A percentile compares a stretch with the other conserved stretches of the same genome.
Evolutionary conservation across 2,329 filamentous ascomycete genomes (phyloP).

Genomic region (Phialophora chinensis): DNA sequence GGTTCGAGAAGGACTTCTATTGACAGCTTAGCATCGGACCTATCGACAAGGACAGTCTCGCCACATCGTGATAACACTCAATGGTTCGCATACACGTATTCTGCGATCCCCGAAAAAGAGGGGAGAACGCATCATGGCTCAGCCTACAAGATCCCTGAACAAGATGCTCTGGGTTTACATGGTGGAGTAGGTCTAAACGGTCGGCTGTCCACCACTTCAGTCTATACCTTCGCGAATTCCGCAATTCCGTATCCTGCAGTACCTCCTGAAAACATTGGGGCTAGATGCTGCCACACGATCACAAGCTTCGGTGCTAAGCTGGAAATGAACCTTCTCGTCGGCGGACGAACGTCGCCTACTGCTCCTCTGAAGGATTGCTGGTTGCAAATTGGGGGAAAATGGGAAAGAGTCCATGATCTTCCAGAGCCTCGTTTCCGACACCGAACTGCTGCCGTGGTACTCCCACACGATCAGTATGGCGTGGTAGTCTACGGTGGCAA

Average conservation of each 20-base stretch:
- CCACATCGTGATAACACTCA: constrained; percentile 32
- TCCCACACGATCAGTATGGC: constrained; percentile 47
- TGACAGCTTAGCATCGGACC: constrained; percentile 37
- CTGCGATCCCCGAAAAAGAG: constrained; percentile 48
- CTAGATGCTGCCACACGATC: constrained; percentile 76
- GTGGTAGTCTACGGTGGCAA: constrained; percentile 70
- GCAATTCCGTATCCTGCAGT: constrained; percentile 53
- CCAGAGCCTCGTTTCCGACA: constrained; percentile 78
- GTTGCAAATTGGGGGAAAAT: constrained; percentile 67
- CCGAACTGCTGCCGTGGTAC: constrained; percentile 59
- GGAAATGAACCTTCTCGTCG: constrained; percentile 66
- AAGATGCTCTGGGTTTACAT: constrained; percentile 47
- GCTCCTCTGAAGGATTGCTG: constrained; percentile 75
- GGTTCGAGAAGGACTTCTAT: constrained; percentile 35
- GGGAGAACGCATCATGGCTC: constrained; percentile 67
- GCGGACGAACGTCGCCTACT: constrained; percentile 79
- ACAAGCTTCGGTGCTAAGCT: constrained; percentile 66
- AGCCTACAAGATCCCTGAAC: constrained; percentile 50
- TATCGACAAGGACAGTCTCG: constrained; percentile 39
- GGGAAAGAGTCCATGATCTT: constrained; percentile 70
- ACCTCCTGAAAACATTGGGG: constrained; percentile 48
- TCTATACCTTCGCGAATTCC: constrained; percentile 56
- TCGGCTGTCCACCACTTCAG: constrained; percentile 55
- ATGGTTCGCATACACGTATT: constrained; percentile 44
- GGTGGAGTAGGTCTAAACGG: constrained; percentile 54